Conservation (phyloP, 768 basidiomycete species). For the Boletales sp. region DNA sequence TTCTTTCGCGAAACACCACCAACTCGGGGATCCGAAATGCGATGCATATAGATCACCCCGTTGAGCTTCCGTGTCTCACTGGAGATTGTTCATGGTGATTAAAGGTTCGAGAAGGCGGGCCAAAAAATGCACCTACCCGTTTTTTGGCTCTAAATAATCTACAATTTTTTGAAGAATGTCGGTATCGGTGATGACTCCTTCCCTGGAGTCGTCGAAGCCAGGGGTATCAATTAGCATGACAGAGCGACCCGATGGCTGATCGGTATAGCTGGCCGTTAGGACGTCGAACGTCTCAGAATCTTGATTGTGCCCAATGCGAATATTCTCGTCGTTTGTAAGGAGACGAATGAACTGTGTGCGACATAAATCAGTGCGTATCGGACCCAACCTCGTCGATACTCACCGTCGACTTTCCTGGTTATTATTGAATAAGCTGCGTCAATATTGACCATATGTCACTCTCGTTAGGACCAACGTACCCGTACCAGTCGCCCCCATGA, state of each 20-base stretch:
- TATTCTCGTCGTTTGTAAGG: constrained; percentile 3
- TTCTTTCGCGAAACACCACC: constrained; percentile 40
- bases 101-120: background rate
- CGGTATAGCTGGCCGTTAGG: background rate
- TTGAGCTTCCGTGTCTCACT: constrained; percentile 25
- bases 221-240: constrained; percentile 20
- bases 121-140: background rate
- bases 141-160: background rate
- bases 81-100: background rate
- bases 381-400: background rate
- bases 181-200: constrained; percentile 11
- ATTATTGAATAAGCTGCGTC: background rate
- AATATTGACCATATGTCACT: background rate
- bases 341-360: constrained; percentile 2
- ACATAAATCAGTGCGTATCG: background rate
- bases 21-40: constrained; percentile 42
- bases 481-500: constrained; percentile 9
- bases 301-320: constrained; percentile 7
- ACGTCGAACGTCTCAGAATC: constrained; percentile 8
- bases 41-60: constrained; percentile 47
- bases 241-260: background rate
- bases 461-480: background rate
- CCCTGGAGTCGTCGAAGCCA: constrained; percentile 9
- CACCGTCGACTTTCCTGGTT: constrained; percentile 8
- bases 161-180: constrained; percentile 20